A percentile compares a stretch with the other conserved stretches of the same genome.
These are phyloP conservation scores for Epichloe glyceriae DNA, from an alignment of 2,329 filamentous ascomycete genomes.

Conservation along the genomic window DNA sequence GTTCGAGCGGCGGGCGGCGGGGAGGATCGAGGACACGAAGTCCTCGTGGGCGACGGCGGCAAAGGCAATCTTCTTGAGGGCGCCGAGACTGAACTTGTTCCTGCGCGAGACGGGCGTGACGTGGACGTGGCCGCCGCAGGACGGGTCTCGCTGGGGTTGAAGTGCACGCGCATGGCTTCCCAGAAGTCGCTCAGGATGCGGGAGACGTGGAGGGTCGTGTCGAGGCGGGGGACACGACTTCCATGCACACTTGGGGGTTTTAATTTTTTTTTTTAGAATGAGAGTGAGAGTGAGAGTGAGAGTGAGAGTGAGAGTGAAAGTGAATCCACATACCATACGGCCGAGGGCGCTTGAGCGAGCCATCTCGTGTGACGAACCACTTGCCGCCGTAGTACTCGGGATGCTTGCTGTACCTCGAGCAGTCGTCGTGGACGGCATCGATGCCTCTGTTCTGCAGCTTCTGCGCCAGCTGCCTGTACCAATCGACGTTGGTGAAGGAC, in stretches of 20 bases:
- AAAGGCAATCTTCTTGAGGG: slow-evolving; percentile 25
- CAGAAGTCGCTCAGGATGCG: slow-evolving; percentile 26
- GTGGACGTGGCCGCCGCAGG: slow-evolving; percentile 27
- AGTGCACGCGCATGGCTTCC: slow-evolving; percentile 29
- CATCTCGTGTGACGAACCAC: slow-evolving; percentile 28
- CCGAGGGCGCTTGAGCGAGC: slow-evolving; percentile 24
- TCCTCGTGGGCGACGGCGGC: slow-evolving; percentile 23
- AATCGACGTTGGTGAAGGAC: slow-evolving; percentile 25
- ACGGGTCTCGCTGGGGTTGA: slow-evolving; percentile 22
- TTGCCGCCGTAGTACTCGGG: slow-evolving; percentile 29
- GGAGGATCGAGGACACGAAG: slow-evolving; percentile 20
- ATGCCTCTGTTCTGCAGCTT: slow-evolving; percentile 26
- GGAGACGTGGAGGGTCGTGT: slow-evolving; percentile 20
- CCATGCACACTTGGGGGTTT: slow-evolving; percentile 31
- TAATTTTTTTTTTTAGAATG: too few species aligned
- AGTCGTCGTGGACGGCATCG: slow-evolving; percentile 23
- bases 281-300: not conserved
- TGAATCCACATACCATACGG: slow-evolving; percentile 18
- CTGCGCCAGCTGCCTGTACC: slow-evolving; percentile 26
- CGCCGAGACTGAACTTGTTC: slow-evolving; percentile 22
- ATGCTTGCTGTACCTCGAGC: slow-evolving; percentile 26
- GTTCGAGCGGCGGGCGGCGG: slow-evolving; percentile 21
- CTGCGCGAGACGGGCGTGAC: slow-evolving; percentile 22
- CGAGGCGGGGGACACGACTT: slow-evolving; percentile 26
- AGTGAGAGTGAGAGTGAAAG: not conserved